Evolutionary conservation across 2,329 filamentous ascomycete genomes (phyloP), one percentile per base, ranked within the genome.

Genomic region (Dactylonectria estremocensis): DNA sequence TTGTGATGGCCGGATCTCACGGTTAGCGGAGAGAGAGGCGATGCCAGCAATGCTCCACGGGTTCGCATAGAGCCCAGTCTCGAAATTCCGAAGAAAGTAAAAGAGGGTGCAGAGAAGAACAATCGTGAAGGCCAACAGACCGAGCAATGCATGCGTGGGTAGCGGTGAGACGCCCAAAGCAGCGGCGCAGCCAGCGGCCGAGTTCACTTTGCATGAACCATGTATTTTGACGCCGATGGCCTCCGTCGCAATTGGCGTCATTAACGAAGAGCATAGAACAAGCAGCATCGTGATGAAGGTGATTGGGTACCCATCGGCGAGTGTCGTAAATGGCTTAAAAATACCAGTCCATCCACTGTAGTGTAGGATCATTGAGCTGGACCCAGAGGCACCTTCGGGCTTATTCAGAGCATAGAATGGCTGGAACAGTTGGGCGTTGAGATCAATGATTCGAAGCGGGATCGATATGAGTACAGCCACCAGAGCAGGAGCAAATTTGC

Each of bases 391-490:
- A 5, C 84, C 85, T 0, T 75, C 72, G 0, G 76, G 69, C 9
- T 72, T 75, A 6, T 80, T 76, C 2, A 88, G 74, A 1, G 81
- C 79, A 57, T 83, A 81, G 70, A 85, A 85, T 1, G 84, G 84
- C 64, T 83, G 82, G 48, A 82, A 83, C 11, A 82, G 77, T 59
- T 83, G 82, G 1, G 78, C 81, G 61, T 81, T 80, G 57, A 79
- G 75, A 65, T 83, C 81, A 60, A 85, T 70, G 20, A 83, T 77
- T 3, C 83, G 78, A 37, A 84, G 77, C 0, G 80, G 79, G 53
- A 84, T 80, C 10, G 79, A 77, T 2, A 84, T 75, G 14, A 80
- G 59, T 1, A 85, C 78, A 16, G 81, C 81, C 1, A 84, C 59
- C 3, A 85, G 76, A 0, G 82, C 72, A 0, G 84, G 83, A 1